Evolutionary conservation across 768 basidiomycete genomes (phyloP).

Genomic region (Ramaria rubella): DNA sequence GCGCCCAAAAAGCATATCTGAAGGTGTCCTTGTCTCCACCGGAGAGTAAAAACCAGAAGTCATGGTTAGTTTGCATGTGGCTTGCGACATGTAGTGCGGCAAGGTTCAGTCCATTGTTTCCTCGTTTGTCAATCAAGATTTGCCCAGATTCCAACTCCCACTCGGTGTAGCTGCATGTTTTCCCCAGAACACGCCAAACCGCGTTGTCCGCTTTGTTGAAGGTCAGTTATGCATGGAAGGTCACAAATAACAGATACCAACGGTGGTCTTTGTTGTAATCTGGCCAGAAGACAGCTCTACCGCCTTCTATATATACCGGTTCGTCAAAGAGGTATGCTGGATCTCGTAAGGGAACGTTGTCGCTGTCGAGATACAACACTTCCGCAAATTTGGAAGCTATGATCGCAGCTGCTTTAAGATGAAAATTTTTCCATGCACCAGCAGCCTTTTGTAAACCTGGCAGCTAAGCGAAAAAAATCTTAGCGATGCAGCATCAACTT

Average conservation of each 20-base stretch:
- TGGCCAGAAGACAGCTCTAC: conserved; percentile 34
- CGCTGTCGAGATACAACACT: conserved; percentile 34
- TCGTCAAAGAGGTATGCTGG: conserved; percentile 32
- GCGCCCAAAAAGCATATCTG: conserved; percentile 30
- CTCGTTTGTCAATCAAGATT: conserved; percentile 35
- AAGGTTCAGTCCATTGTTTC: conserved; percentile 32
- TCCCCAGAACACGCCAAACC: conserved; percentile 32
- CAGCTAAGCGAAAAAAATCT: neutral
- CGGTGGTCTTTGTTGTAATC: conserved; percentile 35
- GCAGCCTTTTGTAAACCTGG: conserved; percentile 1
- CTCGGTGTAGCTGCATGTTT: conserved; percentile 24
- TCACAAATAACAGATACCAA: conserved; percentile 1
- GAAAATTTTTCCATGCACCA: conserved; percentile 27
- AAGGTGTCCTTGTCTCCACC: conserved; percentile 23
- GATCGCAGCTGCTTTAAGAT: conserved; percentile 30
- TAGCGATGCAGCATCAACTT: neutral
- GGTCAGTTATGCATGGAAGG: neutral
- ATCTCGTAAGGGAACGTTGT: conserved; percentile 32
- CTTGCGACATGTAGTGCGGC: conserved; percentile 31
- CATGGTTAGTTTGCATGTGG: conserved; percentile 29
- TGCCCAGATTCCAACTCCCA: conserved; percentile 36
- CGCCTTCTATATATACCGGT: conserved; percentile 22
- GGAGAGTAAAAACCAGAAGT: conserved; percentile 35
- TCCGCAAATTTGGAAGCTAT: conserved; percentile 28
- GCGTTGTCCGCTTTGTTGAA: conserved; percentile 28